Percentiles rank a stretch among this genome's conserved stretches.
Conservation (phyloP, 352 stramenopile genomes). For the Phytopythium chamaehyphon region DNA sequence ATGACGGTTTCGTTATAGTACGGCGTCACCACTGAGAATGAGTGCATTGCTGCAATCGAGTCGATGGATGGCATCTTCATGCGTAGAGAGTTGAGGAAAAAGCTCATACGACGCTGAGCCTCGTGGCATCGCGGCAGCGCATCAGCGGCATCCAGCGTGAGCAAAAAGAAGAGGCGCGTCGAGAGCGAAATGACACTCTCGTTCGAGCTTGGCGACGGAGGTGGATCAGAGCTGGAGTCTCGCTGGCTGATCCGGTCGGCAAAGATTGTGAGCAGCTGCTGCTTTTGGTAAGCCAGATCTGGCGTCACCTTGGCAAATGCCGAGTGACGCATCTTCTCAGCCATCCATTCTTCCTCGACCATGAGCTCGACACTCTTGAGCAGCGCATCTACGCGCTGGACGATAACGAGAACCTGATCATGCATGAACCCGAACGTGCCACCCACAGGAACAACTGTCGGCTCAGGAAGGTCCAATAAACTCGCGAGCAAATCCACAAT, state of each 20-base stretch:
- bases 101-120: conserved; percentile 85
- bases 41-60: conserved; percentile 84
- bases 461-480: conserved; percentile 79
- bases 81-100: conserved; percentile 86
- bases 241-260: conserved; percentile 59
- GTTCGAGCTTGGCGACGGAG: conserved; percentile 62
- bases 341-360: conserved; percentile 87
- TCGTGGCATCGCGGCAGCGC: conserved; percentile 80
- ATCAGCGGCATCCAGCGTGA: conserved; percentile 82
- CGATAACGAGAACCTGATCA: conserved; percentile 71
- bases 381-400: conserved; percentile 71
- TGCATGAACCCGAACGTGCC: conserved; percentile 56
- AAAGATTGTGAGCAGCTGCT: conserved; percentile 73
- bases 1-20: conserved; percentile 89
- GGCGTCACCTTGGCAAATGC: conserved; percentile 73
- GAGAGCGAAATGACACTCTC: conserved; percentile 76
- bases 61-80: conserved; percentile 86
- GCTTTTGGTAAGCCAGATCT: conserved; percentile 75
- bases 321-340: conserved; percentile 74
- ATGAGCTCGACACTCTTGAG: conserved; percentile 83
- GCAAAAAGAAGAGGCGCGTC: conserved; percentile 77
- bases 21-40: conserved; percentile 84
- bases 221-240: conserved; percentile 32
- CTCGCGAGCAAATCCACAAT: conserved; percentile 80
- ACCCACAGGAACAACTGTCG: conserved; percentile 51